Conservation (phyloP, 2,329 filamentous ascomycete genomes). For the Aspergillus luchuensis region DNA sequence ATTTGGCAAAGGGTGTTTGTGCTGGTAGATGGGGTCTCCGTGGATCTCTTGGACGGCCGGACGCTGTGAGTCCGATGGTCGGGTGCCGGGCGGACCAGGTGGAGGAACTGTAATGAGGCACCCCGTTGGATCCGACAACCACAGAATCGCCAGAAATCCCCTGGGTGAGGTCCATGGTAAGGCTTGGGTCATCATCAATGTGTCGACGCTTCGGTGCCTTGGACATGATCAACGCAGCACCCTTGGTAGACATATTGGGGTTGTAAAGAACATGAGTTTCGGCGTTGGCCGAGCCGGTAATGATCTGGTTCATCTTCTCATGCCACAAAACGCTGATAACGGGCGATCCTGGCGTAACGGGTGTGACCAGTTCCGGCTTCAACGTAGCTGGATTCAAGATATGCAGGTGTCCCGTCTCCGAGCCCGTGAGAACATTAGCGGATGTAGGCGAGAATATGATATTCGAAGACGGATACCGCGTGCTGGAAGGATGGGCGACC, state of each 20-base stretch:
- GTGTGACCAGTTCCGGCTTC: conserved; percentile 78
- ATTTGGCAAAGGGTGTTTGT: conserved; percentile 87
- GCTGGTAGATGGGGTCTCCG: conserved; percentile 80
- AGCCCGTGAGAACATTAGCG: conserved; percentile 85
- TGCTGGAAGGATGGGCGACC: conserved; percentile 77
- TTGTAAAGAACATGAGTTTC: conserved; percentile 90
- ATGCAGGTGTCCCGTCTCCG: conserved; percentile 79
- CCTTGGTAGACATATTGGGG: conserved; percentile 75
- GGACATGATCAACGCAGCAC: conserved; percentile 86
- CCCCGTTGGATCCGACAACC: conserved; percentile 66
- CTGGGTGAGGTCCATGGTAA: conserved; percentile 79
- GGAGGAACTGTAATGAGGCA: conserved; percentile 75
- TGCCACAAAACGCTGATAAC: conserved; percentile 90
- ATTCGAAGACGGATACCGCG: conserved; percentile 79
- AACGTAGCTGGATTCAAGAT: conserved; percentile 93
- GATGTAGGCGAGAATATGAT: conserved; percentile 87
- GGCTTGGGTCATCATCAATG: conserved; percentile 85
- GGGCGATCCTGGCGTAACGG: conserved; percentile 81
- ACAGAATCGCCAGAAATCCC: conserved; percentile 84
- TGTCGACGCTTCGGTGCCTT: conserved; percentile 93
- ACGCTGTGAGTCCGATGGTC: conserved; percentile 73
- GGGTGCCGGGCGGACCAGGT: conserved; percentile 63
- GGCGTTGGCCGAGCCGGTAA: conserved; percentile 89
- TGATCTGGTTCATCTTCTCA: conserved; percentile 89
- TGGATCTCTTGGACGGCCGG: conserved; percentile 76